Evolutionary conservation across 2,329 filamentous ascomycete species (phyloP), one percentile per base, ranked within the genome.

Genomic region (Paraphaeosphaeria sporulosa): DNA sequence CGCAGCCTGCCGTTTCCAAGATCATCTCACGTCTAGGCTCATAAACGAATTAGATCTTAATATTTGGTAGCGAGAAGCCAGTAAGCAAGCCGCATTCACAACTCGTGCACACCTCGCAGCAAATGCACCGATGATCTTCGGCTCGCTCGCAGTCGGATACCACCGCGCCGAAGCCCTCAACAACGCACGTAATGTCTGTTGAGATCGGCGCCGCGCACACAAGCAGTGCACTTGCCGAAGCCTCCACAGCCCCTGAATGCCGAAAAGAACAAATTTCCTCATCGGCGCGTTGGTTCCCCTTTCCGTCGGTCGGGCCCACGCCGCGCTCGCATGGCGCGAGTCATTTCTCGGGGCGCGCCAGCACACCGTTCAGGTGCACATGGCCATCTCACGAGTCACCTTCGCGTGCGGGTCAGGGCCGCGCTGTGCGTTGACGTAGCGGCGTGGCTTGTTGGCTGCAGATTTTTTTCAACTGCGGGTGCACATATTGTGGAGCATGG

Each of bases 341-440:
- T 52, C 50, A 52, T 52, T 25, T 36, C 50, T 30, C 25, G 21
- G 3, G 50, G 50, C n/a, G 34, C 15, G 23, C 32, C 3, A 3
- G 34, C 34, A 42, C 34, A 43, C 34, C n/a, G 50, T 52, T 55
- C 42, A 30, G 44, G 38, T n/a, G 44, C 44, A 30, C 44, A 19
- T 47, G 25, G 12, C 9, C 43, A 12, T 21, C 13, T 9, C 38
- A 15, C 30, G 17, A 15, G 42, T 19, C 42, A 9, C 9, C n/a
- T 19, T 19, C 21, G 21, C 42, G 23, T 46, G 23, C 21, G 42
- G n/a, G n/a, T 7, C 10, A 13, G 43, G 43, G 19, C 6, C 7
- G 4, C 19, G 43, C 9, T 5, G 43, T 46, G 13, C n/a, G 38
- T n/a, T 40, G 38, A n/a, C 38, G 38, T 40, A 40, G 38, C 38